Conservation (phyloP, 495 filamentous ascomycete species). For the Parmelia sp. region DNA sequence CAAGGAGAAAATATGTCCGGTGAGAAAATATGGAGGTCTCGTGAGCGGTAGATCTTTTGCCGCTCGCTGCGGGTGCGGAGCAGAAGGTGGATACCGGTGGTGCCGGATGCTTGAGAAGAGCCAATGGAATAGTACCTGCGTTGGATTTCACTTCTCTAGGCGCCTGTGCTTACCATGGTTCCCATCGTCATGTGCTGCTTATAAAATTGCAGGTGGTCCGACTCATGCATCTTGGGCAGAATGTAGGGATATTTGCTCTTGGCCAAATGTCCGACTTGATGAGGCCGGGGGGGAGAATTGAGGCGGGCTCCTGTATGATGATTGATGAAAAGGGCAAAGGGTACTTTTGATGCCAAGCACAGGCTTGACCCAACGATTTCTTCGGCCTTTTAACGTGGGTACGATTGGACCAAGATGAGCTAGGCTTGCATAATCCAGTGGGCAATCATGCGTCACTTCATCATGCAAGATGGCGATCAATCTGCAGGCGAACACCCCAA, state of each 20-base stretch:
- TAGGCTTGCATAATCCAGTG: conserved; percentile 9
- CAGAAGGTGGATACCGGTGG: not conserved
- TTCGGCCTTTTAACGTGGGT: conserved; percentile 10
- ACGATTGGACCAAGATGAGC: conserved; percentile 8
- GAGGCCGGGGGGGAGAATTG: too few relatives aligned
- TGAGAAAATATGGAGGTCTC: conserved; percentile 6
- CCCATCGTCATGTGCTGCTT: not conserved
- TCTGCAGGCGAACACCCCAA: conserved; percentile 1
- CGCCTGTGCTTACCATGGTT: not conserved
- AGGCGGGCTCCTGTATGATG: too few relatives aligned
- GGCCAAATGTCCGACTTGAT: too few relatives aligned
- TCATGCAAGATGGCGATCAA: conserved; percentile 9
- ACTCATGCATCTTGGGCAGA: too few relatives aligned
- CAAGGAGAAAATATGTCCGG: too few relatives aligned
- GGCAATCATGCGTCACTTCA: not conserved
- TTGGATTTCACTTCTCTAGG: not conserved
- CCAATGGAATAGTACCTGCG: not conserved
- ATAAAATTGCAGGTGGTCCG: not conserved
- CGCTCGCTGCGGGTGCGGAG: conserved; percentile 6
- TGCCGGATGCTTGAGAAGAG: not conserved
- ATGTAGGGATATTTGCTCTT: not conserved
- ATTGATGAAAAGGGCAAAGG: not conserved
- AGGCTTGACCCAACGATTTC: not conserved
- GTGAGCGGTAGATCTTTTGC: conserved; percentile 10
- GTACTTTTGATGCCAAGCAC: not conserved